A percentile compares a stretch with the other conserved stretches of the same genome.
These are phyloP conservation scores for Saccharomycopsis phalli DNA, from an alignment of 1,139 yeast genomes.

Conservation along the genomic window DNA sequence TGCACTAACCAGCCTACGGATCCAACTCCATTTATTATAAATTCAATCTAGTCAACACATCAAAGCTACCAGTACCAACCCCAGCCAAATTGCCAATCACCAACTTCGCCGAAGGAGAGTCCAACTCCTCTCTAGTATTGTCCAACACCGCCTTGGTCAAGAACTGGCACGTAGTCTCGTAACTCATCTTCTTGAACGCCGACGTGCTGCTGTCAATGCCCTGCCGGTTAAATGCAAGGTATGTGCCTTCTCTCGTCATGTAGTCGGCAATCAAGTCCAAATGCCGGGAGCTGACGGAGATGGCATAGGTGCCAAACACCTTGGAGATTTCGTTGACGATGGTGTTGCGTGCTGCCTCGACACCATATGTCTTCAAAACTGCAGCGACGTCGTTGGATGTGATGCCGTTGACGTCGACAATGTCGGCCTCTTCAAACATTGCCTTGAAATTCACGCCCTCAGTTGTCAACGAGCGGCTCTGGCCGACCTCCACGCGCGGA, in stretches of 20 bases:
- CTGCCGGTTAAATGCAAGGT: slow-evolving; percentile 94
- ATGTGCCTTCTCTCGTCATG: slow-evolving; percentile 99
- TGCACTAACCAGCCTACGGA: no score
- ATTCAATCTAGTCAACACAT: slow-evolving; percentile 65
- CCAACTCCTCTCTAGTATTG: slow-evolving; percentile 80
- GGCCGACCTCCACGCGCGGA: slow-evolving; percentile 61
- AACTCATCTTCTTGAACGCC: slow-evolving; percentile 97
- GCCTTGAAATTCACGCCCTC: slow-evolving; percentile 98
- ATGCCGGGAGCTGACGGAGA: slow-evolving; percentile 87
- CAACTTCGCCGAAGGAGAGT: slow-evolving; percentile 90
- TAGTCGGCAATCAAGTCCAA: slow-evolving; percentile 94
- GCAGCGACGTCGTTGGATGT: slow-evolving; percentile 90
- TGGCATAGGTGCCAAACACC: slow-evolving; percentile 95
- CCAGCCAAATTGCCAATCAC: slow-evolving; percentile 86
- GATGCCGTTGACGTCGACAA: slow-evolving; percentile 79
- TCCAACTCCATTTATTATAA: no score
- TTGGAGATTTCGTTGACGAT: slow-evolving; percentile 93
- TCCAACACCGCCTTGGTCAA: slow-evolving; percentile 93
- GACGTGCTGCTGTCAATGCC: slow-evolving; percentile 96
- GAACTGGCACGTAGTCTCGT: slow-evolving; percentile 97
- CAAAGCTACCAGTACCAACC: slow-evolving; percentile 96
- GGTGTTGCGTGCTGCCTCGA: slow-evolving; percentile 97
- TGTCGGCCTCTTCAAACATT: slow-evolving; percentile 97
- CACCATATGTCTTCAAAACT: slow-evolving; percentile 88
- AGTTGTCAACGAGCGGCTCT: slow-evolving; percentile 66